These are phyloP conservation scores for Aspergillus fumigatiaffinis DNA, from an alignment of 2,329 filamentous ascomycete genomes.

Conservation along the genomic window DNA sequence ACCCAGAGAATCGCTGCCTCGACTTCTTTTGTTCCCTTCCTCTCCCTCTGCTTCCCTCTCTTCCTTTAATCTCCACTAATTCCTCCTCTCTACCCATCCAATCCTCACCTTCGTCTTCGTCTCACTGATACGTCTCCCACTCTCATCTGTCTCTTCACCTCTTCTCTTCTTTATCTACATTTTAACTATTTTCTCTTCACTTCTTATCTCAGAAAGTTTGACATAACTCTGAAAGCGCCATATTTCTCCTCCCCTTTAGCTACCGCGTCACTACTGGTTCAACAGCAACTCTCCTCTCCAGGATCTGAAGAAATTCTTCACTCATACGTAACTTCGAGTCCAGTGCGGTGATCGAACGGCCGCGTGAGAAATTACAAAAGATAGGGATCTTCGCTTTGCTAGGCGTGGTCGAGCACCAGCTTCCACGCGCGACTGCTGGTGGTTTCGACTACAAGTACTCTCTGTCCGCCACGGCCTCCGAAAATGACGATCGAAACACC, in stretches of 20 bases:
- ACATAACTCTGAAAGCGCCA: neutral
- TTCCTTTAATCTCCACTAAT: constrained; percentile 3
- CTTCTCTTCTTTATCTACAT: neutral
- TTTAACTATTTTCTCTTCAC: neutral
- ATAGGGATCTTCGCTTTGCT: neutral
- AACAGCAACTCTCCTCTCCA: neutral
- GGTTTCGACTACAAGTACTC: constrained; percentile 27
- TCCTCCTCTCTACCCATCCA: constrained; percentile 5
- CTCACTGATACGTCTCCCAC: constrained; percentile 9
- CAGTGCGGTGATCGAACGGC: neutral
- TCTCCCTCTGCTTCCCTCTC: neutral
- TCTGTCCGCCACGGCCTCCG: constrained; percentile 35
- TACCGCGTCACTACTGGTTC: neutral
- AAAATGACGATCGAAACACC: constrained; percentile 43
- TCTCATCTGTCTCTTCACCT: constrained; percentile 4
- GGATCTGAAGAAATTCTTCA: neutral
- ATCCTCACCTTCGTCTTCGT: constrained; percentile 1
- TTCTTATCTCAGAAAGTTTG: neutral
- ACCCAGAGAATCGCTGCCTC: neutral
- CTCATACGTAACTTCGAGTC: neutral
- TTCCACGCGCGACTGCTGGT: constrained; percentile 33
- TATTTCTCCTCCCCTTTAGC: neutral
- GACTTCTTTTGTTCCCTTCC: neutral
- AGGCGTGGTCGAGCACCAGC: constrained; percentile 29
- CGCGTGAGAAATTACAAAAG: neutral